These are phyloP conservation scores for Waltergamsia citrina DNA, from an alignment of 2,329 filamentous ascomycete genomes.

Conservation along the genomic window DNA sequence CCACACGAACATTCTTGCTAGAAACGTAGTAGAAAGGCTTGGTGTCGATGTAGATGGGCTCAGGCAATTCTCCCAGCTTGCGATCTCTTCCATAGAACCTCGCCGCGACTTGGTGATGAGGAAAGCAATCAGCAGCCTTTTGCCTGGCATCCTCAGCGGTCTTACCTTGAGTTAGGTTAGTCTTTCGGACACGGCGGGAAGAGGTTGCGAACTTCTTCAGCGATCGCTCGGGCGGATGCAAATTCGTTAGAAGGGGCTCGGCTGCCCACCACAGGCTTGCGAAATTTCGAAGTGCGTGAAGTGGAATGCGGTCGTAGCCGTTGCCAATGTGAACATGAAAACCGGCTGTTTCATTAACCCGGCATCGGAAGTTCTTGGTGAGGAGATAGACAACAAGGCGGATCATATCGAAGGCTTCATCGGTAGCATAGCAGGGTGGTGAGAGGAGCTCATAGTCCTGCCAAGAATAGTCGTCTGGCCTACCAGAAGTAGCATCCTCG, in stretches of 20 bases:
- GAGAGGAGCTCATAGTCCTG: slow-evolving; percentile 19
- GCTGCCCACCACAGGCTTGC: slow-evolving; percentile 23
- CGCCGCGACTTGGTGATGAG: too few species aligned
- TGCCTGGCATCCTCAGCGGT: slow-evolving; percentile 4
- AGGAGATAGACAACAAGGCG: slow-evolving; percentile 19
- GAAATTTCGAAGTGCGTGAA: slow-evolving; percentile 16
- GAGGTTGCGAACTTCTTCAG: slow-evolving; percentile 3
- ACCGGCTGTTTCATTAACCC: slow-evolving; percentile 21
- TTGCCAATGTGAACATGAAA: slow-evolving; percentile 27
- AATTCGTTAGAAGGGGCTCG: slow-evolving; percentile 22
- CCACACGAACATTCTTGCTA: not conserved
- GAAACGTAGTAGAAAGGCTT: not conserved
- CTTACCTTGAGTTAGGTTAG: slow-evolving; percentile 3
- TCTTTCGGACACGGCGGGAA: slow-evolving; percentile 5
- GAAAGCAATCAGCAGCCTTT: too few species aligned
- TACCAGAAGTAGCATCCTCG: not conserved
- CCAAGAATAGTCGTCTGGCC: slow-evolving; percentile 9
- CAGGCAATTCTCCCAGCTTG: not conserved
- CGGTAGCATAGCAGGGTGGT: slow-evolving; percentile 19
- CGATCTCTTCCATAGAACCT: not conserved
- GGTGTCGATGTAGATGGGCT: not conserved
- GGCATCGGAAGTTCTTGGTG: slow-evolving; percentile 17
- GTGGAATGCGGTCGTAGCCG: slow-evolving; percentile 17
- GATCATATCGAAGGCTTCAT: slow-evolving; percentile 16
- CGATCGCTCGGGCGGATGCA: slow-evolving; percentile 22